phyloP scores from a whole-genome alignment of 768 basidiomycete species.

The Kwoniella pini region DNA sequence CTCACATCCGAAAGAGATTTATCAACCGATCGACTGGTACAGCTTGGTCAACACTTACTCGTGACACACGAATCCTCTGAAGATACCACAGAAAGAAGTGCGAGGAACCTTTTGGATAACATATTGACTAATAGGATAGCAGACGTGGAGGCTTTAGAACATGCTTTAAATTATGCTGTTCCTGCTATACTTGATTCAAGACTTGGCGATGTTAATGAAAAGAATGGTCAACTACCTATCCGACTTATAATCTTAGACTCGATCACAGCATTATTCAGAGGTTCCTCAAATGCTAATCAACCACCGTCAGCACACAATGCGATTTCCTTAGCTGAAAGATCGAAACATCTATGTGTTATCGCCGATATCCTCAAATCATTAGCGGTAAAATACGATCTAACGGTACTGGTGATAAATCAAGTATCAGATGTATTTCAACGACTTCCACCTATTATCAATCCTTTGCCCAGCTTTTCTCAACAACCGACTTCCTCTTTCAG shows the following conservation, averaged over 20 bases:
- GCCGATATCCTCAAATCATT: conserved; percentile 71
- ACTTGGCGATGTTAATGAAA: no score
- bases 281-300: conserved; percentile 56
- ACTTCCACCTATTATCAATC: conserved; percentile 5
- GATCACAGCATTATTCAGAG: conserved; percentile 79
- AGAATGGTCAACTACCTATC: conserved; percentile 59
- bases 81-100: not conserved
- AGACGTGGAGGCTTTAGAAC: conserved; percentile 55
- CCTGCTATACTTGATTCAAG: conserved; percentile 49
- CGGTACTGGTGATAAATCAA: conserved; percentile 84
- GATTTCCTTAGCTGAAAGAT: conserved; percentile 67
- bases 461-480: not conserved
- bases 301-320: conserved; percentile 55
- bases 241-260: conserved; percentile 84
- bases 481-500: conserved; percentile 9
- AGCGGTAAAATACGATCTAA: conserved; percentile 65
- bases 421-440: conserved; percentile 71
- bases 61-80: conserved; percentile 16
- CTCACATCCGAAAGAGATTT: conserved; percentile 52
- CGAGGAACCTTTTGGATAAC: conserved; percentile 31
- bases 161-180: conserved; percentile 54
- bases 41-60: conserved; percentile 37
- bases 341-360: conserved; percentile 68
- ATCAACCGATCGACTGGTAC: conserved; percentile 43
- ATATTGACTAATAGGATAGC: conserved; percentile 60